Percentiles rank a stretch among this genome's conserved stretches.
phyloP scores from a whole-genome alignment of 352 stramenopile species.

The Phytophthora podocarpi region DNA sequence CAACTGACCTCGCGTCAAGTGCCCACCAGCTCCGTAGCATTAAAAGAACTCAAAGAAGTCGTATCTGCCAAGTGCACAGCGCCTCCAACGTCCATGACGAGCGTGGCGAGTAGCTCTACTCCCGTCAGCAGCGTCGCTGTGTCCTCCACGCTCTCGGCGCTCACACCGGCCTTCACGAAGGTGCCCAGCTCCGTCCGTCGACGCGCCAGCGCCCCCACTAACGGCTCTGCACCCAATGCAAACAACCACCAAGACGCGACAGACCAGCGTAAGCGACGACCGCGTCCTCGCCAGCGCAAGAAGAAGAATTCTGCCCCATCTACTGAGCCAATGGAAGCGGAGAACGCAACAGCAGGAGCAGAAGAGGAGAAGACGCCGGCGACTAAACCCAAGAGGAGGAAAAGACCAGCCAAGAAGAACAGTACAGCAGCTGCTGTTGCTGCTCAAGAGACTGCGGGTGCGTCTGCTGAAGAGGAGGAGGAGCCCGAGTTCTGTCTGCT shows the following conservation, averaged over 20 bases:
- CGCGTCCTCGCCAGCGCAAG: constrained; percentile 28
- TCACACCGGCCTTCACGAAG: constrained; percentile 32
- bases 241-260: constrained; percentile 4
- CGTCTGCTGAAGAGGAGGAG: constrained; percentile 25
- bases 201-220: background rate
- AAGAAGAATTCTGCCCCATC: constrained; percentile 12
- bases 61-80: no score
- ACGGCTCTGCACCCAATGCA: background rate
- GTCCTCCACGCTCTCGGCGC: constrained; percentile 22
- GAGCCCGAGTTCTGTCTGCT: constrained; percentile 59
- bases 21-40: no score
- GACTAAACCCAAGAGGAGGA: constrained; percentile 22
- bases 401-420: constrained; percentile 16
- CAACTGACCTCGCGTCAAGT: no score
- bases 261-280: constrained; percentile 14
- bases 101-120: constrained; percentile 24
- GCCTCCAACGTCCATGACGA: constrained; percentile 31
- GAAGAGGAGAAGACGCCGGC: constrained; percentile 12
- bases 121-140: constrained; percentile 14
- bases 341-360: background rate
- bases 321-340: background rate
- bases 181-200: constrained; percentile 36
- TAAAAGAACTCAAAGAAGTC: no score
- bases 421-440: background rate
- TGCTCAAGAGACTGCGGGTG: background rate